Evolutionary conservation across 2,329 filamentous ascomycete genomes (phyloP), one percentile per base, ranked within the genome.

Genomic region (Aureobasidium melanogenum): DNA sequence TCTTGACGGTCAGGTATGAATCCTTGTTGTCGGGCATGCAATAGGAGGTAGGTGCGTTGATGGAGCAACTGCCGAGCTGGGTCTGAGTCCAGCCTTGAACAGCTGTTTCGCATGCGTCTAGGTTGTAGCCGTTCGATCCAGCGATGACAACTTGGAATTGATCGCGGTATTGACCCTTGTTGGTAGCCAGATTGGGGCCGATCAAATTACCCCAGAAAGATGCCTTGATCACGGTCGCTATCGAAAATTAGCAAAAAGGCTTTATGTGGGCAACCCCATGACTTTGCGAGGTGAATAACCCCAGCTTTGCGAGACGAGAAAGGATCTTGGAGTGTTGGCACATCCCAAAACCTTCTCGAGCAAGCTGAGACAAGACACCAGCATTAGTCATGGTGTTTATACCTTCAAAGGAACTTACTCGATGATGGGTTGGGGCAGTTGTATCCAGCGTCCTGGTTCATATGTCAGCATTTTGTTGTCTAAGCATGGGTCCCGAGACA

Each of bases 111-210:
- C 64, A 51, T 32, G 62, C 55, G 28, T 62, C 47, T 32, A 66
- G 63, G 50, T 63, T 64, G 64, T 67, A 69, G 17, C 73, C 76
- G 60, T 79, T 77, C 24, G 73, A 77, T 26, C 72, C 76, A 10
- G 75, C 70, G 43, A 78, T 75, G 36, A 74, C 73, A 39, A 77
- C 72, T 15, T 71, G 66, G 71, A 78, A 71, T 15, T 67, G 39
- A 15, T 63, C 63, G 9, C 72, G 70, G 56, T 62, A 70, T 64
- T 74, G 67, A 32, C 73, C 74, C 1, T 30, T 48, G 65, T 75
- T 76, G 24, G 58, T 71, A 2, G 72, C 73, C 63, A 7, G 63
- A 48, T 36, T 36, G 3, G 4, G 3, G 17, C 59, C 55, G 52
- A 74, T 60, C 2, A 64, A 63, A 2, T 67, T 66, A 14, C 74